Evolutionary conservation across 495 filamentous ascomycete genomes (phyloP), one percentile per base, ranked within the genome.

Genomic region (Aeminium ludgeri): DNA sequence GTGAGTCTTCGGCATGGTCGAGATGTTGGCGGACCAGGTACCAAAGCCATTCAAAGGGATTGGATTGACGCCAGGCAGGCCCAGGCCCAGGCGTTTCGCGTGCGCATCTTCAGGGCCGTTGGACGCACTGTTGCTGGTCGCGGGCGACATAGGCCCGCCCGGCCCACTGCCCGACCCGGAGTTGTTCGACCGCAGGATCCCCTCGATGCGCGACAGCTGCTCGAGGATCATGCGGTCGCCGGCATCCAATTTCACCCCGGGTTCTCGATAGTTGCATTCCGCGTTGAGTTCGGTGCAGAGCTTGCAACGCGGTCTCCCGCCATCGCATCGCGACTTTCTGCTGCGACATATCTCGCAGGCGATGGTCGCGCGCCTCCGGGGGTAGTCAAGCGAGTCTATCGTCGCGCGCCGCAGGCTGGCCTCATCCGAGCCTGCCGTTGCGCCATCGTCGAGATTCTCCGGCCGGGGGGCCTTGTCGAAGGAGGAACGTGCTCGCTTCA

Each of bases 141-240:
- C 68, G 12, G 80, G 78, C 7, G 80, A 82, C 13, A 65, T 50
- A 6, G 48, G 63, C 13, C 68, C 61, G n/a, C 59, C 57, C 30
- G 62, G 52, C 32, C 68, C 67, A 46, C 68, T 62, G 5, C 68
- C 61, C 38, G 66, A 65, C n/a, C 58, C 58, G 13, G 63, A 55
- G 37, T 80, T 48, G 41, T 64, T 79, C 33, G 76, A 73, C 55
- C 84, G 80, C 10, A 87, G 71, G 13, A 86, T 59, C 30, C 71
- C 76, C 58, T 87, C 82, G 42, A 87, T 86, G 18, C 80, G 69
- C 43, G 68, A 69, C 19, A 87, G 62, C 35, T 76, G 75, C 49
- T 86, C 82, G 17, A 87, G 63, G 43, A 87, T 87, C 30, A 86
- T 69, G 55, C 83, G 86, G 59, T 86, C 82, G 41, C 82, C 82